These are phyloP conservation scores for Penicillium thymicola DNA, from an alignment of 2,329 filamentous ascomycete genomes.

Conservation along the genomic window DNA sequence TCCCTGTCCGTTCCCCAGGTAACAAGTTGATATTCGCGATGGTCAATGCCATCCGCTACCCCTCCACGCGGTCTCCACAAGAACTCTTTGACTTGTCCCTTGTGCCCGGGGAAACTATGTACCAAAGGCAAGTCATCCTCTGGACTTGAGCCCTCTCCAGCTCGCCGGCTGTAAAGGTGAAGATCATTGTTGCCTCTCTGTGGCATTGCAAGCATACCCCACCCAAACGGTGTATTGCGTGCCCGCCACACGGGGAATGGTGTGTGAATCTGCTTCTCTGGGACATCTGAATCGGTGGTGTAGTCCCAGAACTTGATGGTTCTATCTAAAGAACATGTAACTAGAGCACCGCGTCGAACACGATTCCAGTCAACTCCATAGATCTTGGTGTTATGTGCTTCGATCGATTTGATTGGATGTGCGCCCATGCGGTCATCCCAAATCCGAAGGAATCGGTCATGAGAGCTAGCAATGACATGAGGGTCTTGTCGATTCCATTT, in stretches of 20 bases:
- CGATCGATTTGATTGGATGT: constrained; percentile 75
- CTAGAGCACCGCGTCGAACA: constrained; percentile 65
- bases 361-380: constrained; percentile 96
- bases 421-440: constrained; percentile 85
- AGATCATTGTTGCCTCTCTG: constrained; percentile 82
- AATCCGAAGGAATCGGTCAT: constrained; percentile 81
- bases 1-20: constrained; percentile 89
- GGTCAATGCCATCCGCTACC: constrained; percentile 66
- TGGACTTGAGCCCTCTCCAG: constrained; percentile 38
- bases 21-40: constrained; percentile 87
- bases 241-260: constrained; percentile 88
- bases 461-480: constrained; percentile 85
- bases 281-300: constrained; percentile 57
- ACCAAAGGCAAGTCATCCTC: constrained; percentile 43
- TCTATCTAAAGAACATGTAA: constrained; percentile 86
- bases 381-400: constrained; percentile 87
- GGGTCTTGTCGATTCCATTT: constrained; percentile 88
- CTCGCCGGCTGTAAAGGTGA: constrained; percentile 73
- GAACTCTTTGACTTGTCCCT: constrained; percentile 78
- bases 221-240: constrained; percentile 84
- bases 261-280: constrained; percentile 75
- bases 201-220: constrained; percentile 83
- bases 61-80: constrained; percentile 78
- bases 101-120: constrained; percentile 54
- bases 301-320: constrained; percentile 96